Evolutionary conservation across 352 stramenopile genomes (phyloP), one percentile per base, ranked within the genome.

Genomic region (Hyaloperonospora brassicae): DNA sequence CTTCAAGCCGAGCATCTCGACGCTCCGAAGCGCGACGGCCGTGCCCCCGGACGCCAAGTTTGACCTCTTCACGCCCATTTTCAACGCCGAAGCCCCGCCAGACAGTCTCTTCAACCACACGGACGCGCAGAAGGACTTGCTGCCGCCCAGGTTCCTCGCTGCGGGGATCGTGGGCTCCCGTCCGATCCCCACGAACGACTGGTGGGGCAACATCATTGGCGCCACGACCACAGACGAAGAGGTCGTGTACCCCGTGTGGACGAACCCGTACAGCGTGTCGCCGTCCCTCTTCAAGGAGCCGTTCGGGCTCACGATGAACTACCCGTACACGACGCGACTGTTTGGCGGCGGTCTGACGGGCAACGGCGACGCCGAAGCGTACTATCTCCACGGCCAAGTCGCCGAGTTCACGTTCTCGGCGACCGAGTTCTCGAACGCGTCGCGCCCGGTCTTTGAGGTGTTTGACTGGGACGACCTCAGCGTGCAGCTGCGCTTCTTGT

Each of bases 191-290:
- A 88, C 78, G 23, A 88, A 88, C 56, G 70, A 83, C 48, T 88
- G 78, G 78, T 88, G 78, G 78, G 75, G 73, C 43, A 88, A 86
- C 56, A 63, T 88, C 21, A 88, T 88, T 53, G 71, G 64, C 35
- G 49, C 65, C 31, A 64, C 57, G 5, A 23, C 55, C 53, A 24
- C 61, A 14, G 38, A 70, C 1, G 22, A 62, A 13, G 70, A 87
- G 22, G 52, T 67, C 50, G 57, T 84, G 39, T 59, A 82, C 24
- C 70, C 73, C 1, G 73, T 79, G 24, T 89, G 78, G 78, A 69
- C 70, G 2, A 89, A 89, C 46, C 78, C 78, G 47, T 89, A 82
- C 61, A 72, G 64, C 11, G 47, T 84, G 3, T 75, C 71, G 10
- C 69, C 73, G 8, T 64, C 55, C 36, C 59, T 80, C 35, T 57